Percentiles rank a stretch among this genome's conserved stretches.
phyloP scores from a whole-genome alignment of 768 basidiomycete species.

The Mycena belliarum region DNA sequence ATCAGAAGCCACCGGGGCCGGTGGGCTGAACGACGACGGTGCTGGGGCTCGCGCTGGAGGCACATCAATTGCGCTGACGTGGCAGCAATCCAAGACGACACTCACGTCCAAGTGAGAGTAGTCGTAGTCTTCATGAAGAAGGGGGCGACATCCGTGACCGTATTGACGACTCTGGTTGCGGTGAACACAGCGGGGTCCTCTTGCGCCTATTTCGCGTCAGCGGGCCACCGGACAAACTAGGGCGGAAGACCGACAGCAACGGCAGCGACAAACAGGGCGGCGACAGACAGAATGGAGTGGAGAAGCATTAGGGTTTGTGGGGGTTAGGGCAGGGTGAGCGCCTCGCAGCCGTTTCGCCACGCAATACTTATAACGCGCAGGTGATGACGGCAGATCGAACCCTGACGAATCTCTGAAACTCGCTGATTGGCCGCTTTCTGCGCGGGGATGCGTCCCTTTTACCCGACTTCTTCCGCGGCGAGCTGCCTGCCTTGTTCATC shows the following conservation, averaged over 20 bases:
- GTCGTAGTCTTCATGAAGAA: slow-evolving; percentile 1
- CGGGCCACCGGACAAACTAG: too few relatives aligned
- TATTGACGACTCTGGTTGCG: slow-evolving; percentile 6
- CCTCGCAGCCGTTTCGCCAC: neutral
- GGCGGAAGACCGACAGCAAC: neutral
- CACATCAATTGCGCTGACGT: neutral
- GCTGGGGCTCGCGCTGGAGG: slow-evolving; percentile 2
- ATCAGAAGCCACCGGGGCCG: slow-evolving; percentile 8
- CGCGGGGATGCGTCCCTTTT: neutral
- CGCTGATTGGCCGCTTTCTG: neutral
- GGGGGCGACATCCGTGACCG: neutral
- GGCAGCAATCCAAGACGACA: neutral
- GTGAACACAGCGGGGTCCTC: neutral
- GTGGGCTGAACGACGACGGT: neutral
- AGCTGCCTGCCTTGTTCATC: too few relatives aligned
- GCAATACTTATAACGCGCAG: neutral
- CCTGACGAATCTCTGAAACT: neutral
- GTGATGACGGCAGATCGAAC: too few relatives aligned
- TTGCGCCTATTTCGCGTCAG: neutral
- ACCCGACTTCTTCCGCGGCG: too few relatives aligned
- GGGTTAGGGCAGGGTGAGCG: neutral
- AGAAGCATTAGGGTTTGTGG: slow-evolving; percentile 2
- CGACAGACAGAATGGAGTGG: neutral
- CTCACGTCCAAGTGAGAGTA: neutral
- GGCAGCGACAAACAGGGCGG: neutral